These are phyloP conservation scores for Rhynchospora tenuis DNA, from an alignment of 176 grass and related monocot species.

Conservation along the genomic window DNA sequence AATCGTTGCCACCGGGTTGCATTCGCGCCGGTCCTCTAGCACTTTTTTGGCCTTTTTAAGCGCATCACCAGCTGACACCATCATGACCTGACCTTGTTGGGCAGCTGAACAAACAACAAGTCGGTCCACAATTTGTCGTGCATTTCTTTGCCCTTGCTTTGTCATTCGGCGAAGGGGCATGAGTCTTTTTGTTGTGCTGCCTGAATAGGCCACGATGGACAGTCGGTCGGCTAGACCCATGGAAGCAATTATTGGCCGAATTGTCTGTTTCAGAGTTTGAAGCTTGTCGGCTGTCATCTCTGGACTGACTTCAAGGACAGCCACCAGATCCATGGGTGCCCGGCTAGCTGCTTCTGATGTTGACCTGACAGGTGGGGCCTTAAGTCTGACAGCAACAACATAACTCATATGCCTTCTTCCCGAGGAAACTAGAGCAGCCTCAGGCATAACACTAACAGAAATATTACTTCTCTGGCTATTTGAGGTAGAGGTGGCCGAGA, in stretches of 20 bases:
- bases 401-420: constrained; percentile 62
- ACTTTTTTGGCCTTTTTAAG: constrained; percentile 89
- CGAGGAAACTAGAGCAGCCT: constrained; percentile 60
- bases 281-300: constrained; percentile 81
- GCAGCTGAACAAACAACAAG: constrained; percentile 45
- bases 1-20: constrained; percentile 84
- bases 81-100: constrained; percentile 27
- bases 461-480: constrained; percentile 19
- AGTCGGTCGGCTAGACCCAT: constrained; percentile 71
- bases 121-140: constrained; percentile 74
- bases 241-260: constrained; percentile 65
- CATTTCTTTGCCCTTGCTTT: constrained; percentile 63
- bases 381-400: constrained; percentile 80
- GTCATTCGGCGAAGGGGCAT: constrained; percentile 81
- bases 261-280: constrained; percentile 74
- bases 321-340: constrained; percentile 79
- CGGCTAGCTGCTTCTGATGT: constrained; percentile 5
- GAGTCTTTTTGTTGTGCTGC: constrained; percentile 58
- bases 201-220: constrained; percentile 81
- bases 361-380: constrained; percentile 41
- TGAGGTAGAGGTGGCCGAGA: not conserved
- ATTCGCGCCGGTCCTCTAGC: constrained; percentile 75
- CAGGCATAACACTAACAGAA: constrained; percentile 39
- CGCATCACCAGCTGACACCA: constrained; percentile 46
- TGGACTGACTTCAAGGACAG: constrained; percentile 77